Conservation (phyloP, 1,284 basidiomycete genomes). For the Trametes pubescens region DNA sequence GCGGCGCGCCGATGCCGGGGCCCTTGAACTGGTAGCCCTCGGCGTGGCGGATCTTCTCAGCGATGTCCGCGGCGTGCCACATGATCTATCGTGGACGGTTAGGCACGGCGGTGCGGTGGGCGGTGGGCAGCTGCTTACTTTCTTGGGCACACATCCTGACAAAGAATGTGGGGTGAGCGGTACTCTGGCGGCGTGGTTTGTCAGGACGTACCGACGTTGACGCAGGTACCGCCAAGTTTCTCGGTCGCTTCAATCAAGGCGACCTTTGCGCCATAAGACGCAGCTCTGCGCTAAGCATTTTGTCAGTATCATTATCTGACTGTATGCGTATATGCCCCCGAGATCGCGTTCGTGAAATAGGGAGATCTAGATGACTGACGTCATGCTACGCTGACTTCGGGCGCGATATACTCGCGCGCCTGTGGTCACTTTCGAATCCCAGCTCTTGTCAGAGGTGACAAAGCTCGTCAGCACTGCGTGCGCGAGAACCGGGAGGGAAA, state of each 20-base stretch:
- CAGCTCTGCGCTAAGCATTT: slow-evolving; percentile 78
- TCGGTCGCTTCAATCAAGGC: slow-evolving; percentile 87
- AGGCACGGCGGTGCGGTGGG: neutral
- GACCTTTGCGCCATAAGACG: slow-evolving; percentile 94
- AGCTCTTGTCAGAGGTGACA: neutral
- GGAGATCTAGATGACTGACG: slow-evolving; percentile 14
- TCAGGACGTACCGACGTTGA: slow-evolving; percentile 82
- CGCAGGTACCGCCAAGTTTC: slow-evolving; percentile 93
- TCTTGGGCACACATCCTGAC: slow-evolving; percentile 89
- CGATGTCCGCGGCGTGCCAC: slow-evolving; percentile 98
- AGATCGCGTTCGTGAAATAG: neutral
- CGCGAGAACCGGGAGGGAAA: neutral
- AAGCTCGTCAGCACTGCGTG: neutral
- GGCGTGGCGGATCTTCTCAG: slow-evolving; percentile 82
- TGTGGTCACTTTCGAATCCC: neutral
- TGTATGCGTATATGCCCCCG: neutral
- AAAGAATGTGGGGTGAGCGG: neutral
- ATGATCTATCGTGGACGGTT: slow-evolving; percentile 72
- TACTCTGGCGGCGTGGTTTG: neutral
- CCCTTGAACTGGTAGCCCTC: slow-evolving; percentile 80
- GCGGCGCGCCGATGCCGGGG: slow-evolving; percentile 55
- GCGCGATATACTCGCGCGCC: neutral
- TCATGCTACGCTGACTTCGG: slow-evolving; percentile 8
- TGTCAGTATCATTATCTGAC: neutral
- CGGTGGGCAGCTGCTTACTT: slow-evolving; percentile 51